phyloP scores from a whole-genome alignment of 2,329 filamentous ascomycete species.

The Exophiala oligosperma region DNA sequence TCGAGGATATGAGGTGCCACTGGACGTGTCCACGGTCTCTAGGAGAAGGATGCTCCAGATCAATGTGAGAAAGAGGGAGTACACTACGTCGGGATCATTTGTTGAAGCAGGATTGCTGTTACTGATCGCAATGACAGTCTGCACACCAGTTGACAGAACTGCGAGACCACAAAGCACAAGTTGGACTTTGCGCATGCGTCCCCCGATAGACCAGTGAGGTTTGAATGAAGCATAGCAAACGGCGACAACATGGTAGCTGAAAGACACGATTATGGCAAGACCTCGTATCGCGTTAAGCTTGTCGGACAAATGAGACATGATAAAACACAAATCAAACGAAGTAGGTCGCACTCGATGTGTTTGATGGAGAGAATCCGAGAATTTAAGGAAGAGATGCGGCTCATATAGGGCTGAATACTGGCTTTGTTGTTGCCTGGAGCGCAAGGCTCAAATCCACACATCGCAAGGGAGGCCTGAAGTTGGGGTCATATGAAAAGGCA shows the following conservation, averaged over 20 bases:
- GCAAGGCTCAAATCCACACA: too few relatives aligned
- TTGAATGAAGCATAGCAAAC: slow-evolving; percentile 1
- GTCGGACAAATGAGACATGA: neutral
- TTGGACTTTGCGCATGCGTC: slow-evolving; percentile 4
- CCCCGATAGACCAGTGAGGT: neutral
- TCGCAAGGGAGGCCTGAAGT: too few relatives aligned
- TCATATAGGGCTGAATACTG: neutral
- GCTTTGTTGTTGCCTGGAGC: neutral
- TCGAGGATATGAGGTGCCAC: slow-evolving; percentile 63
- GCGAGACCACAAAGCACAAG: slow-evolving; percentile 1
- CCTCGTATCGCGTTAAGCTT: slow-evolving; percentile 3
- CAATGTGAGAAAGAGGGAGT: slow-evolving; percentile 18
- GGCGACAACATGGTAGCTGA: slow-evolving; percentile 8
- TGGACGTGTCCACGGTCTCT: slow-evolving; percentile 52
- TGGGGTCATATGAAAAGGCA: neutral
- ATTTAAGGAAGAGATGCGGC: neutral
- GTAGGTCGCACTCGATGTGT: neutral
- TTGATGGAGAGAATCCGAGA: too few relatives aligned
- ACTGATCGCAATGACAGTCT: slow-evolving; percentile 7
- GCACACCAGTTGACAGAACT: neutral
- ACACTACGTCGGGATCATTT: slow-evolving; percentile 16
- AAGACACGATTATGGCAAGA: neutral
- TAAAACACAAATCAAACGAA: neutral
- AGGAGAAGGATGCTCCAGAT: slow-evolving; percentile 61
- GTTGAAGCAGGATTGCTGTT: slow-evolving; percentile 1